These are phyloP conservation scores for Globisporangium carolinianum DNA, from an alignment of 352 stramenopile genomes.

Conservation along the genomic window DNA sequence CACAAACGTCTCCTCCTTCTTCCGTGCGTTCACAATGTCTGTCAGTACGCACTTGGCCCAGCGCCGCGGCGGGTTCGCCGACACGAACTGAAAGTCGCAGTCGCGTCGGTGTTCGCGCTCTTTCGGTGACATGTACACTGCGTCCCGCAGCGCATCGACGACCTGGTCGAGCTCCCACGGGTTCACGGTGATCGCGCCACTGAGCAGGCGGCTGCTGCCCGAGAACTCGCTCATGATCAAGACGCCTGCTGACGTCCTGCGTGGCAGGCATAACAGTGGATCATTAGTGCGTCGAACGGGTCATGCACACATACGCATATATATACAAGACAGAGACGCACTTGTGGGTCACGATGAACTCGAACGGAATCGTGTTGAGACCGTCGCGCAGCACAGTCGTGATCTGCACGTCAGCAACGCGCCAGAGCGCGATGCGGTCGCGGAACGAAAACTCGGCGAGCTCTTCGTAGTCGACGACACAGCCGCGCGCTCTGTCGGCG, in stretches of 20 bases:
- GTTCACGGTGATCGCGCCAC: slow-evolving; percentile 95
- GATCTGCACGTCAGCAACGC: slow-evolving; percentile 68
- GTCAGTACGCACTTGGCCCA: slow-evolving; percentile 71
- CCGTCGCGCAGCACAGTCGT: slow-evolving; percentile 69
- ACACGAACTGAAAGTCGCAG: slow-evolving; percentile 76
- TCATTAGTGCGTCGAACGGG: no score
- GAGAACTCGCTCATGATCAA: slow-evolving; percentile 98
- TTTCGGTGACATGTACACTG: slow-evolving; percentile 65
- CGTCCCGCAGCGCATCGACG: slow-evolving; percentile 59
- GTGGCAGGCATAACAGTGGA: no score
- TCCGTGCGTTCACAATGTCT: slow-evolving; percentile 71
- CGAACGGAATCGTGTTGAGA: slow-evolving; percentile 76
- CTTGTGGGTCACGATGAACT: slow-evolving; percentile 80
- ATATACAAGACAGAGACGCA: slow-evolving; percentile 12
- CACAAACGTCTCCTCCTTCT: slow-evolving; percentile 72
- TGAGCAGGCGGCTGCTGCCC: slow-evolving; percentile 91
- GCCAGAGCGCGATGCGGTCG: slow-evolving; percentile 69
- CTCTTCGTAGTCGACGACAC: slow-evolving; percentile 77
- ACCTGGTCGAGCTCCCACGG: slow-evolving; percentile 93
- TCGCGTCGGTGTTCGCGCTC: slow-evolving; percentile 67
- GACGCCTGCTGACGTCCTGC: slow-evolving; percentile 66
- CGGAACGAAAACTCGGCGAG: slow-evolving; percentile 61
- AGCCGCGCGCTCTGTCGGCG: slow-evolving; percentile 26
- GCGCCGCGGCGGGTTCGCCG: slow-evolving; percentile 50
- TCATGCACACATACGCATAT: no score